These are phyloP conservation scores for Cordyceps cateniannulata DNA, from an alignment of 2,329 filamentous ascomycete species.

Conservation along the genomic window DNA sequence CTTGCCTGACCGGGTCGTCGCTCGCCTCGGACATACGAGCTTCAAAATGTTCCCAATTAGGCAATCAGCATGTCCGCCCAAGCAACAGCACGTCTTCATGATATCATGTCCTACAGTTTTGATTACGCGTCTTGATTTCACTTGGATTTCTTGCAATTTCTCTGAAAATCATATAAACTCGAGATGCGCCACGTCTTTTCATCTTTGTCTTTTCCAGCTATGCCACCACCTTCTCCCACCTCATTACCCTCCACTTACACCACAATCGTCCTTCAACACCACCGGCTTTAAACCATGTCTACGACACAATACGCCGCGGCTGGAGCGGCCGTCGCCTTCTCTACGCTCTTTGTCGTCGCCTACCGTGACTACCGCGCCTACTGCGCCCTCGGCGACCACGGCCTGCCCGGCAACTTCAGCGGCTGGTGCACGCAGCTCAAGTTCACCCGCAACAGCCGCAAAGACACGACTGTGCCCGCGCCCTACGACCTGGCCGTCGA, in stretches of 20 bases:
- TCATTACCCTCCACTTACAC: neutral
- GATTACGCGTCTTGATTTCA: neutral
- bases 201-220: neutral
- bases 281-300: neutral
- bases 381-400: constrained; percentile 36
- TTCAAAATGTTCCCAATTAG: neutral
- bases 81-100: neutral
- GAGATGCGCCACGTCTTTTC: neutral
- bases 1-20: neutral
- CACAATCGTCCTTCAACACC: no score
- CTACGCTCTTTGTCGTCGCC: constrained; percentile 5
- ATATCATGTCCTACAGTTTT: neutral
- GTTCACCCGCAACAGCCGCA: constrained; percentile 16
- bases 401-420: constrained; percentile 32
- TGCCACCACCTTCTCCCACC: neutral
- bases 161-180: neutral
- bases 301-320: neutral
- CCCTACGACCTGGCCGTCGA: constrained; percentile 20
- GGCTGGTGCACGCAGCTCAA: constrained; percentile 29
- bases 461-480: constrained; percentile 19
- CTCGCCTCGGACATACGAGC: constrained; percentile 6
- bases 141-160: neutral
- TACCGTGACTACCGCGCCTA: constrained; percentile 29
- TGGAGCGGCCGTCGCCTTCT: neutral
- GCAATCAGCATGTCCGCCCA: neutral